Base-by-base conservation (phyloP, 1,284 basidiomycete genomes). In the Austropuccinia psidii region DNA sequence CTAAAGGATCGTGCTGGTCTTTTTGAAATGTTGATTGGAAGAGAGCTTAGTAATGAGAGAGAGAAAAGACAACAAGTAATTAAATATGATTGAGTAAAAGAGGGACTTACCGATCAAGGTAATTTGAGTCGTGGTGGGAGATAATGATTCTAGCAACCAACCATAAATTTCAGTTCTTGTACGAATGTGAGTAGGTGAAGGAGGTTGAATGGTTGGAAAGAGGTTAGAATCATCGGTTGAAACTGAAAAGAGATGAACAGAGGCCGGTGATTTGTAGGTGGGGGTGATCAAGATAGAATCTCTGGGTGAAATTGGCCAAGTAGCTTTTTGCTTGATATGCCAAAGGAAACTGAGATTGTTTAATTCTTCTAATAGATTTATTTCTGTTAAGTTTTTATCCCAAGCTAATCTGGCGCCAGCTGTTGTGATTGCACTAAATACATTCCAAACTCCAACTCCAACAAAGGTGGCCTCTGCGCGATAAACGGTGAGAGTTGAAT, bases 401-500 rank as follows among this genome's bases (percentile, higher is more conserved):
- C 94, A 98, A 72, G 87, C 87, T 7, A 86, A 82, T 67, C 88
- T 85, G 1, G 90, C 88, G 0, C 93, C 92, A 0, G 91, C 90
- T 19, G 89, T 90, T 33, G 87, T 87, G 60, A 98, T 88, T 0
- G 90, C 88, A 27, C 89, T 87, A 78, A 90, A 96, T n/a, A 98
- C 83, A 80, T 98, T 96, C 94, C 95, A 98, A 0, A 98, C 84
- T 17, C 91, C 88, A 1, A 98, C 88, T 24, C 95, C 96, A 39
- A 98, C 94, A 81, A 98, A 98, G 0, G 94, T 95, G 0, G 95
- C 94, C 81, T 98, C 94, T 0, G 95, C 95, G 17, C 93, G 87
- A 81, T 93, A 98, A 1, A 99, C 94, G 3, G 97, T 91, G 41
- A 98, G 83, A 0, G 95, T 98, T 33, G 93, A 93, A 81, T 99